Evolutionary conservation across 768 basidiomycete genomes (phyloP).

Genomic region (Strobilomyces confusus): DNA sequence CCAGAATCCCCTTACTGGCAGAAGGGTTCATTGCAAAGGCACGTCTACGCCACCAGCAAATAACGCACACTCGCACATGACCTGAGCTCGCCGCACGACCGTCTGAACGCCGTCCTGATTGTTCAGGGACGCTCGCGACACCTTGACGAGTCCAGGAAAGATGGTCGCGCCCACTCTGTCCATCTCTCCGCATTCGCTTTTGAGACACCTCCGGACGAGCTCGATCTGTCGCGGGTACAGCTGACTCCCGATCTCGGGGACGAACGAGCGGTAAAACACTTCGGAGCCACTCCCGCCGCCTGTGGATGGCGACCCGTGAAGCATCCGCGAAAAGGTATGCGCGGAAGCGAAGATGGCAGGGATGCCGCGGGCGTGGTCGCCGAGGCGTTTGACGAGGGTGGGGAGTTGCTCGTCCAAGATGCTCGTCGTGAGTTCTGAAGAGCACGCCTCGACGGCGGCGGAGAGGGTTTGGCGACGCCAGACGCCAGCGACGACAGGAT

Average conservation of each 20-base stretch:
- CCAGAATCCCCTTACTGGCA: background rate
- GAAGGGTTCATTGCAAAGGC: background rate
- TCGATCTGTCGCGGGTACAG: slow-evolving; percentile 80
- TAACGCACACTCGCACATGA: slow-evolving; percentile 82
- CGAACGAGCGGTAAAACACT: slow-evolving; percentile 82
- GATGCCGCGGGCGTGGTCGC: slow-evolving; percentile 39
- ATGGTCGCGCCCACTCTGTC: slow-evolving; percentile 81
- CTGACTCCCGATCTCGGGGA: slow-evolving; percentile 73
- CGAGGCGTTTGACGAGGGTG: slow-evolving; percentile 53
- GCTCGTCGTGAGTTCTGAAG: slow-evolving; percentile 61
- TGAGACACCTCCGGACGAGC: slow-evolving; percentile 76
- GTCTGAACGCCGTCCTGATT: slow-evolving; percentile 54
- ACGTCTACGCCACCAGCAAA: slow-evolving; percentile 4
- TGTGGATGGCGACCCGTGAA: slow-evolving; percentile 62
- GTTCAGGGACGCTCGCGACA: slow-evolving; percentile 42
- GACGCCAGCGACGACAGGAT: slow-evolving; percentile 83
- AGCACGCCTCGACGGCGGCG: slow-evolving; percentile 53
- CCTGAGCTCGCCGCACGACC: slow-evolving; percentile 80
- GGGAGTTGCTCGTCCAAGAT: slow-evolving; percentile 75
- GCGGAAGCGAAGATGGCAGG: slow-evolving; percentile 66
- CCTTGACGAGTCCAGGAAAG: slow-evolving; percentile 86
- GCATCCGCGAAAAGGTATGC: slow-evolving; percentile 80
- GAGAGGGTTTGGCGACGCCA: slow-evolving; percentile 49
- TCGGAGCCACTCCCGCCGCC: slow-evolving; percentile 44
- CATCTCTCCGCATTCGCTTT: slow-evolving; percentile 65